Percentiles rank a stretch among this genome's conserved stretches.
Conservation (phyloP, 257 asterid species). For the Ilex aquifolium region DNA sequence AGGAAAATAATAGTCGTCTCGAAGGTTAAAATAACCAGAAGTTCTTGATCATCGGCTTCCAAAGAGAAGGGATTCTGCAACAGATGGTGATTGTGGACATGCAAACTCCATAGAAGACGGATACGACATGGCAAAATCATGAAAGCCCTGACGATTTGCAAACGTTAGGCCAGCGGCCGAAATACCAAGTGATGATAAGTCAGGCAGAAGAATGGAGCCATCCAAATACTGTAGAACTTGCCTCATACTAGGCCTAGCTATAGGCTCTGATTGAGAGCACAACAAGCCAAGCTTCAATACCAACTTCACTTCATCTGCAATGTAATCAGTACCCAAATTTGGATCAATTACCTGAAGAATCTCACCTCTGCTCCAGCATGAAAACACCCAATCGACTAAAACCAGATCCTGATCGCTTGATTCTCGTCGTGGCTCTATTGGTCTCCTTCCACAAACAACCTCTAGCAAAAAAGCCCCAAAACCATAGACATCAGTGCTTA, state of each 20-base stretch:
- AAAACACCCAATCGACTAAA: too few relatives aligned
- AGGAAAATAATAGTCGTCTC: background rate
- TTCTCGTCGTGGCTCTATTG: background rate
- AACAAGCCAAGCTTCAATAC: conserved; percentile 47
- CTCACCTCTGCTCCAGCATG: conserved; percentile 33
- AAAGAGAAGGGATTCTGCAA: conserved; percentile 24
- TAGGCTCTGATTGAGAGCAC: conserved; percentile 42
- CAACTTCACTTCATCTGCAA: conserved; percentile 35
- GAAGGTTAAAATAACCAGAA: too few relatives aligned
- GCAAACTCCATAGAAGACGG: conserved; percentile 17
- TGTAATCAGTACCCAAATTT: conserved; percentile 30
- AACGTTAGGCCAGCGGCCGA: conserved; percentile 19
- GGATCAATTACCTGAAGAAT: conserved; percentile 41
- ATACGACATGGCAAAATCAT: conserved; percentile 10
- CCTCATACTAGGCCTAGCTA: conserved; percentile 44
- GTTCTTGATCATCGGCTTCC: conserved; percentile 35
- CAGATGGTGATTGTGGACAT: conserved; percentile 21
- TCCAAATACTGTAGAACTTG: conserved; percentile 39
- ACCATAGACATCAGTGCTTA: background rate
- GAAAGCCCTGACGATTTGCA: conserved; percentile 24
- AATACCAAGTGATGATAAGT: conserved; percentile 25
- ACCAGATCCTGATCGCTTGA: too few relatives aligned
- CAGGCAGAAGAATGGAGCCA: conserved; percentile 38
- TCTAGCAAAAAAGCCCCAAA: background rate
- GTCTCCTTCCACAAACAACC: background rate